Conservation (phyloP, 164 flowering plant genomes). For the Nymphaea thermarum region DNA sequence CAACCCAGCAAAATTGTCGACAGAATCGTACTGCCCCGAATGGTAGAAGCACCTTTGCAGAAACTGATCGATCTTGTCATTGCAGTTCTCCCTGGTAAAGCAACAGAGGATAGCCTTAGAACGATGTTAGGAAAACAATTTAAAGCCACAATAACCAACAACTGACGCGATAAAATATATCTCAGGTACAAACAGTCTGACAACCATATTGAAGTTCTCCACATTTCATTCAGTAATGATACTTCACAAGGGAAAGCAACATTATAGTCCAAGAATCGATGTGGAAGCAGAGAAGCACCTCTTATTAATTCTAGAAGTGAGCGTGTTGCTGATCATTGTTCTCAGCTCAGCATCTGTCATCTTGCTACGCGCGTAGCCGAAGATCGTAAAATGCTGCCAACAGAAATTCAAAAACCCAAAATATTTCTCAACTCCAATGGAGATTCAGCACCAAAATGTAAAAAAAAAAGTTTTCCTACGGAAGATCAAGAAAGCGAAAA, state of each 20-base stretch:
- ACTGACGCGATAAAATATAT: not conserved
- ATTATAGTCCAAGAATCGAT: too few relatives aligned
- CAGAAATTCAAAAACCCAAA: not conserved
- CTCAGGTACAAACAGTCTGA: not conserved
- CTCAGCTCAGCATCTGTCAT: slow-evolving; percentile 94
- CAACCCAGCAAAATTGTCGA: slow-evolving; percentile 51
- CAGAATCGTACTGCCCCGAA: slow-evolving; percentile 82
- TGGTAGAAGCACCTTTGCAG: slow-evolving; percentile 86
- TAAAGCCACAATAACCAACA: not conserved
- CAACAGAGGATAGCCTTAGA: not conserved
- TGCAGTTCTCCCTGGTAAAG: slow-evolving; percentile 63
- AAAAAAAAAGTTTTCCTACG: not conserved
- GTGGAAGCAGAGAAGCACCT: slow-evolving; percentile 27
- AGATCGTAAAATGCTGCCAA: slow-evolving; percentile 73
- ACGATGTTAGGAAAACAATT: too few relatives aligned
- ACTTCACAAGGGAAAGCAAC: too few relatives aligned
- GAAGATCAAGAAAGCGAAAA: not conserved
- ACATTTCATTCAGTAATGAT: too few relatives aligned
- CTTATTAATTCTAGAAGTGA: slow-evolving; percentile 87
- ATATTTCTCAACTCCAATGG: not conserved
- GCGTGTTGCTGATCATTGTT: slow-evolving; percentile 80
- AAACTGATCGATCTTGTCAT: slow-evolving; percentile 85
- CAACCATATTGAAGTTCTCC: too few relatives aligned
- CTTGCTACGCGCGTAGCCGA: slow-evolving; percentile 92
- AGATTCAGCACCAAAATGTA: not conserved